Evolutionary conservation across 129 eudicot species (phyloP).

Genomic region (Saposhnikovia divaricata): DNA sequence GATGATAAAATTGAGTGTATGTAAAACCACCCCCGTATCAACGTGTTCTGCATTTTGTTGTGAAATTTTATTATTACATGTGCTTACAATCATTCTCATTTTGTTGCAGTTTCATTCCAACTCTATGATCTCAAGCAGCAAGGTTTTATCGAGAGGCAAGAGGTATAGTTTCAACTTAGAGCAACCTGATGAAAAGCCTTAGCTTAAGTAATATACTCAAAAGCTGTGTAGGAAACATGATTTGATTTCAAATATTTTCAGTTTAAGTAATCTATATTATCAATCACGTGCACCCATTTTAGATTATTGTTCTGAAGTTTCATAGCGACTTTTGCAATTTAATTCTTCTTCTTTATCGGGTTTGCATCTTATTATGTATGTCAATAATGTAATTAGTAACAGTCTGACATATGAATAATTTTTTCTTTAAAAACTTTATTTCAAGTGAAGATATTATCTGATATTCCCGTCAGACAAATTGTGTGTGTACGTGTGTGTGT

Average conservation of each 20-base stretch:
- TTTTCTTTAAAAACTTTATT: not conserved
- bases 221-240: not conserved
- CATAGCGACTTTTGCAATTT: not conserved
- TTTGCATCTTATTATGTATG: not conserved
- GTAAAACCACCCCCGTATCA: not conserved
- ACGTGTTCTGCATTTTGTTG: not conserved
- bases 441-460: not conserved
- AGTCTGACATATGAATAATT: not conserved
- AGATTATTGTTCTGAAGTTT: not conserved
- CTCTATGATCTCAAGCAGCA: slow-evolving; percentile 93
- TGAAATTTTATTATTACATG: not conserved
- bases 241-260: not conserved
- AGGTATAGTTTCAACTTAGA: slow-evolving; percentile 29
- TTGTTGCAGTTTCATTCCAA: slow-evolving; percentile 68
- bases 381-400: not conserved
- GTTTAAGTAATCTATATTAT: not conserved
- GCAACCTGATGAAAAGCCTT: not conserved
- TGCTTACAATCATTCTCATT: not conserved
- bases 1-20: slow-evolving; percentile 1
- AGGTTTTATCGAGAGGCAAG: slow-evolving; percentile 93
- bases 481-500: not conserved
- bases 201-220: not conserved
- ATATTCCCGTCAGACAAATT: not conserved
- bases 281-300: not conserved
- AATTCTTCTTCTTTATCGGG: not conserved